Evolutionary conservation across 768 basidiomycete genomes (phyloP), one percentile per base, ranked within the genome.

Genomic region (Tulasnella sp.): DNA sequence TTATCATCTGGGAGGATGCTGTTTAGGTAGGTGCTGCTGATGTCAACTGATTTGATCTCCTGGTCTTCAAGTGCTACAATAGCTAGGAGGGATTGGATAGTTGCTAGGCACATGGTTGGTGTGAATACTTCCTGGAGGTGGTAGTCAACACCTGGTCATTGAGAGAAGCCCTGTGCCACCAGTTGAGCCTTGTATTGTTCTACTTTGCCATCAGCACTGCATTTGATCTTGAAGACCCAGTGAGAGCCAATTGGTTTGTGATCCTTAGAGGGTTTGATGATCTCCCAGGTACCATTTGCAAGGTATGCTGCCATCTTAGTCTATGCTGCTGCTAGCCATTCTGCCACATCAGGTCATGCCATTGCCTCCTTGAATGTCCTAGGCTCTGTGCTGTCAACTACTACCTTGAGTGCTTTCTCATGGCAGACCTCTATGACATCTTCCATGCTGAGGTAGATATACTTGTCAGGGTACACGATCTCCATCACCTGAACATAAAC

Each of bases 131-230:
- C 54, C 30, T 53, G 25, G 42, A 71, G 78, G 60, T n/a, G n/a
- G n/a, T n/a, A n/a, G n/a, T n/a, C n/a, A n/a, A n/a, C n/a, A n/a
- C n/a, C n/a, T n/a, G n/a, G n/a, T n/a, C n/a, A n/a, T n/a, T n/a
- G n/a, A n/a, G n/a, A n/a, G n/a, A n/a, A n/a, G n/a, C n/a, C n/a
- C 53, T 73, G 66, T 0, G 74, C 74, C 25, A 76, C 74, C n/a
- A 77, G 65, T 42, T 73, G 53, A n/a, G 70, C 72, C 64, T 77
- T 76, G n/a, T n/a, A n/a, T n/a, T n/a, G n/a, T n/a, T n/a, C n/a
- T n/a, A n/a, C n/a, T n/a, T n/a, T n/a, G n/a, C 74, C 76, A 38
- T 72, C 60, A 1, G 67, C 58, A 61, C 77, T 65, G 31, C 60
- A 63, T 65, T 80, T 80, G 54, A 68, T 63, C 1, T 63, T 65